A percentile compares a stretch with the other conserved stretches of the same genome.
Conservation (phyloP, 139 green algal genomes). For the Asterochloris erici region DNA sequence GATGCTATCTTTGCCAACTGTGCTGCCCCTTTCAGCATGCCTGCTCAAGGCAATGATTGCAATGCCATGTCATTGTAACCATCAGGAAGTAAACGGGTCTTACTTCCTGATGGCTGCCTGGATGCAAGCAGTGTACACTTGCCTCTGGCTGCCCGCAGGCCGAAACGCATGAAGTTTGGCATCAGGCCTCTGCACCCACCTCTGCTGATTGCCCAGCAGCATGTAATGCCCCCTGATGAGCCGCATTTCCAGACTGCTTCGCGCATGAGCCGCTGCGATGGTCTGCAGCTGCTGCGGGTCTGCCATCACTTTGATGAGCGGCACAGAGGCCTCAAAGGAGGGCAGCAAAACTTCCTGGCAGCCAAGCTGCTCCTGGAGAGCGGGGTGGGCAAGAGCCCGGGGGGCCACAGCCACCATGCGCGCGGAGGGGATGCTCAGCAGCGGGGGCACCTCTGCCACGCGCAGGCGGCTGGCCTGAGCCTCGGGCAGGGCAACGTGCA, state of each 20-base stretch:
- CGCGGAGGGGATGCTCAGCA: background rate
- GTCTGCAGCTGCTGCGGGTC: slow-evolving; percentile 10
- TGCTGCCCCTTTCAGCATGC: no score
- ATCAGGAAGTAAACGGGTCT: no score
- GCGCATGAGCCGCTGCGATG: background rate
- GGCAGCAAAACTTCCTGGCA: background rate
- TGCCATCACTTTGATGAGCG: background rate
- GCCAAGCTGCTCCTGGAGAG: background rate
- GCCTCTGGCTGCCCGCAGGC: no score
- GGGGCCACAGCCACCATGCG: background rate
- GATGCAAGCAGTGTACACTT: no score
- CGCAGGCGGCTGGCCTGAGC: background rate
- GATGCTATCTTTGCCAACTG: no score
- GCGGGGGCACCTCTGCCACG: background rate
- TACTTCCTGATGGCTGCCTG: no score
- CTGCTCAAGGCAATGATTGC: no score
- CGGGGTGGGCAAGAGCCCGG: background rate
- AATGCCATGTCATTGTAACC: no score
- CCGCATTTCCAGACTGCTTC: slow-evolving; percentile 4
- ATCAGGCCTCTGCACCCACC: no score
- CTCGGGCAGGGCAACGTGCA: slow-evolving; percentile 5
- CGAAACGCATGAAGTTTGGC: no score
- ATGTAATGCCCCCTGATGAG: slow-evolving; percentile 2
- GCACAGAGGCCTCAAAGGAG: background rate
- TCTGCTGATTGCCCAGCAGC: no score